Evolutionary conservation across 495 filamentous ascomycete species (phyloP).

Genomic region (Hyaloscypha finlandica): DNA sequence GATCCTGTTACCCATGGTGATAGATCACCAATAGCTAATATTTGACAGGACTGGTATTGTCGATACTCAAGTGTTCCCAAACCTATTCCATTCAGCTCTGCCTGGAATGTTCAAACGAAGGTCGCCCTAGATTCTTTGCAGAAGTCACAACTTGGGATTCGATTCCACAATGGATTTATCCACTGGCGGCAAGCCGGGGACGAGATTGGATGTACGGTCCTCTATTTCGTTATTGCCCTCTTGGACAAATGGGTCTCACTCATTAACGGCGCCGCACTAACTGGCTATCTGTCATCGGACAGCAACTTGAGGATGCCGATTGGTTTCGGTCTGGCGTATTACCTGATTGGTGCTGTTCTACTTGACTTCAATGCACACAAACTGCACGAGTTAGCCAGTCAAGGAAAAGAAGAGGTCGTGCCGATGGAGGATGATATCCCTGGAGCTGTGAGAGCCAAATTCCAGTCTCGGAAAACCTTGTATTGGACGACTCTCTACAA

Average conservation of each 20-base stretch:
- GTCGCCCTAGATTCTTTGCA: conserved; percentile 55
- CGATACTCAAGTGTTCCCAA: conserved; percentile 49
- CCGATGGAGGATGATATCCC: conserved; percentile 9
- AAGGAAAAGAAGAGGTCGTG: conserved; percentile 22
- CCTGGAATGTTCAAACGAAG: conserved; percentile 61
- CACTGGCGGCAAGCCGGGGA: conserved; percentile 60
- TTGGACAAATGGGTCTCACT: conserved; percentile 61
- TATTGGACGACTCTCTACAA: conserved; percentile 57
- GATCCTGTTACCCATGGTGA: not conserved
- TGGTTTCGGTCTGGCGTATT: conserved; percentile 60
- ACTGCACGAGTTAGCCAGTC: conserved; percentile 46
- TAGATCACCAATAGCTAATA: not conserved
- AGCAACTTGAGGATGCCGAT: conserved; percentile 50
- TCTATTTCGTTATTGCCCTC: conserved; percentile 61
- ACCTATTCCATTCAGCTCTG: conserved; percentile 58
- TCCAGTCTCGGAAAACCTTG: conserved; percentile 36
- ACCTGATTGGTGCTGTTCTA: conserved; percentile 59
- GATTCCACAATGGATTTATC: conserved; percentile 62
- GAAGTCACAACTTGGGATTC: conserved; percentile 57
- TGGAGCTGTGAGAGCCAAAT: not conserved
- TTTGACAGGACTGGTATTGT: conserved; percentile 53
- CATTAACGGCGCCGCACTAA: conserved; percentile 46
- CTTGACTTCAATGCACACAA: conserved; percentile 60
- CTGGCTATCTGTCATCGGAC: conserved; percentile 43
- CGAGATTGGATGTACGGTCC: conserved; percentile 57